These are phyloP conservation scores for Claviceps sp. DNA, from an alignment of 2,329 filamentous ascomycete species.

Conservation along the genomic window DNA sequence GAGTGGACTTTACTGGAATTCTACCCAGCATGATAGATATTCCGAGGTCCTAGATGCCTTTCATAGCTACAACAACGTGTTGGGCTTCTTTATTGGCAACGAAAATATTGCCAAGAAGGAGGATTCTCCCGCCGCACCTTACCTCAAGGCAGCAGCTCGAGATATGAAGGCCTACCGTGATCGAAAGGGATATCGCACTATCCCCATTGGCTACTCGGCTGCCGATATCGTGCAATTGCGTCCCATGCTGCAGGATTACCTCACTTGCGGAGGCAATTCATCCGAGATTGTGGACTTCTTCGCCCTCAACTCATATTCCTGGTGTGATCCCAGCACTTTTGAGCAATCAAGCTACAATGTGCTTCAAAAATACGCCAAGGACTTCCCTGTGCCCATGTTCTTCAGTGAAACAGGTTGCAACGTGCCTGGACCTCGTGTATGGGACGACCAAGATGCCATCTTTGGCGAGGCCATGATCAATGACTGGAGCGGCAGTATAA, in stretches of 20 bases:
- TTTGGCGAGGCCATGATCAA: constrained; percentile 60
- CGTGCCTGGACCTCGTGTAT: constrained; percentile 44
- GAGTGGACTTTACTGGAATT: constrained; percentile 55
- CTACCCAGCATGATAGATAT: constrained; percentile 56
- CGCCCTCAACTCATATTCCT: constrained; percentile 73
- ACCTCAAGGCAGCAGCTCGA: constrained; percentile 66
- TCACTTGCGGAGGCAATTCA: constrained; percentile 61
- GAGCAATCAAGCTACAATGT: constrained; percentile 52
- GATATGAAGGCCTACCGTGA: constrained; percentile 76
- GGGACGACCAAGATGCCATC: constrained; percentile 63
- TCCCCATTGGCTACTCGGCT: constrained; percentile 78
- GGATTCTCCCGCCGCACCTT: constrained; percentile 56
- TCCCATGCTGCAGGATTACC: constrained; percentile 53
- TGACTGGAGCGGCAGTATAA: constrained; percentile 61
- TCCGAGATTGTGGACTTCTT: constrained; percentile 71
- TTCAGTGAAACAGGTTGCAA: constrained; percentile 87
- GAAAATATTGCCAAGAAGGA: constrained; percentile 59
- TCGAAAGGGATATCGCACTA: constrained; percentile 60
- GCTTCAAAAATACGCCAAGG: constrained; percentile 51
- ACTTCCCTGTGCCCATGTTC: constrained; percentile 75
- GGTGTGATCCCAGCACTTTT: constrained; percentile 52
- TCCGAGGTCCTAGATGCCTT: constrained; percentile 64
- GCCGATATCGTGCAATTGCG: constrained; percentile 64
- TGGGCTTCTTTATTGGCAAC: constrained; percentile 80
- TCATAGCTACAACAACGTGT: constrained; percentile 62